Evolutionary conservation across 2,329 filamentous ascomycete genomes (phyloP), one percentile per base, ranked within the genome.

Genomic region (Pseudogymnoascus verrucosus): DNA sequence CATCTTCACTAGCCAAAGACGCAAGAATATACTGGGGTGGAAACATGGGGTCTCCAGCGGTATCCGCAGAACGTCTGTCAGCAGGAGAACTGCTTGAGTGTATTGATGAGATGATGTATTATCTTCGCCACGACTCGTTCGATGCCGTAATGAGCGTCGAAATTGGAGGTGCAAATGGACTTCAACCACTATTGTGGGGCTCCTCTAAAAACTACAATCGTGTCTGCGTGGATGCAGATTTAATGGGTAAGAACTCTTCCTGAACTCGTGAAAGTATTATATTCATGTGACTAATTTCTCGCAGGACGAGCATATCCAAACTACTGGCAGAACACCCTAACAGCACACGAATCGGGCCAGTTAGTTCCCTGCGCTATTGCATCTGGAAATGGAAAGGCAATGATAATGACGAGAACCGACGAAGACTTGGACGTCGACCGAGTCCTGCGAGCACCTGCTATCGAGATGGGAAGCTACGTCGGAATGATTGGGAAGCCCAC

Each of bases 11-110:
- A 36, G 74, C 77, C 65, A 75, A 80, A 40, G 70, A 78, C 60
- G 77, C 76, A 64, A 63, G 76, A n/a, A 72, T 81, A 21, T 76
- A 78, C 63, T 77, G 77, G 68, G 77, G 78, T 47, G 78, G 78
- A 5, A 74, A 74, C 60, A 76, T 77, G 66, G 78, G 78, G 6
- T 77, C 75, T 28, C 77, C 78, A 10, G 76, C 76, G 10, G 75
- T 78, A 1, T 75, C 75, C 0, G 75, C 78, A 26, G 78, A 79
- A 67, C 74, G 77, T 31, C 66, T 80, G 1, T 73, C 74, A 34
- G 75, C 75, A 12, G 75, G 77, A 62, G 76, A 80, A 71, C 71
- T 71, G 3, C 68, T 74, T 36, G 70, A 74, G 4, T 72, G 76
- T 10, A 76, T 78, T 63, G 67, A 72, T 6, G 75, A 72, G 5